Base-by-base conservation (phyloP, 192 early-diverging fungal species). In the Phycomyces blakesleeanus region DNA sequence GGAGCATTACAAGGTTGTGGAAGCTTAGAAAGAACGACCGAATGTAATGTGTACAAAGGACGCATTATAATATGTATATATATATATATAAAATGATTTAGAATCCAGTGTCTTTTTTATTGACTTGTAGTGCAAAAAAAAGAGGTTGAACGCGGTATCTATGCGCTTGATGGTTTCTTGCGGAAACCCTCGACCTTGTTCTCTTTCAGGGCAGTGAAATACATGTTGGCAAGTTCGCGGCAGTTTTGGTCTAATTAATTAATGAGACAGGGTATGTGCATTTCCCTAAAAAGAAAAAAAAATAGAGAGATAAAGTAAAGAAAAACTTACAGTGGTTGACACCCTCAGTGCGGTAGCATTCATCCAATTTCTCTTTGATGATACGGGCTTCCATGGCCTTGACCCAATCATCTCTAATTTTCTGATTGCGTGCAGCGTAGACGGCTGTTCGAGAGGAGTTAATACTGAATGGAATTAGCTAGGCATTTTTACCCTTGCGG, bases 271-370 rank as follows among this genome's bases (percentile, higher is more conserved):
- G n/a, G n/a, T n/a, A n/a, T 8, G 44, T 38, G 25, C 44, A 52
- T 7, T 47, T 7, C 3, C 37, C 20, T 20, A 38, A 26, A 41
- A n/a, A 55, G 2, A 40, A 44, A 55, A 16, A 57, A 60, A 24
- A 60, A 60, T 37, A 55, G 4, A 41, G 41, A 1, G 41, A 22
- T 14, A 38, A 40, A 25, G 8, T 41, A 55, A 38, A 41, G 11
- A 26, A 16, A 55, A 27, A 59, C 65, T 73, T 67, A 73, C 71
- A 84, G 75, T 94, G 90, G 80, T 98, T 98, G 61, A 93, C 93
- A 57, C 93, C 90, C 77, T 98, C 93, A 49, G 89, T 85, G 29
- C 84, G 79, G 76, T 95, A 91, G 83, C 96, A 98, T 87, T 93
- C 91, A 64, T 84, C 81, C 57, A 96, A 80, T 81, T 93, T 90